phyloP scores from a whole-genome alignment of 352 stramenopile species.

The Phytopythium litorale region DNA sequence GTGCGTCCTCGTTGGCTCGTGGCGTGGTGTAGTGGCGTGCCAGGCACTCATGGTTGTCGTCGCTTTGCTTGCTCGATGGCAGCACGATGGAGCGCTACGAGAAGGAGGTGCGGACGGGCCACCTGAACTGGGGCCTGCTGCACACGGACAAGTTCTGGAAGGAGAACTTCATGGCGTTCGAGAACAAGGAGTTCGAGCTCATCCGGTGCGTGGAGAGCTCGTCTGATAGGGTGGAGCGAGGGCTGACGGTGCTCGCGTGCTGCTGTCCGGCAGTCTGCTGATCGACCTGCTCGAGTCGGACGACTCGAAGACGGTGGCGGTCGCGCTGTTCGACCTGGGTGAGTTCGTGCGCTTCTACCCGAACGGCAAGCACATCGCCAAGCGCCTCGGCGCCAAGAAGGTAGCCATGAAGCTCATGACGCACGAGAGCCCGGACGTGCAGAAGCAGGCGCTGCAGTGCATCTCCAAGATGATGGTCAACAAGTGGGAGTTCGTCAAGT shows the following conservation, averaged over 20 bases:
- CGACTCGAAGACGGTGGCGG: conserved; percentile 92
- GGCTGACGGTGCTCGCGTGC: conserved; percentile 3
- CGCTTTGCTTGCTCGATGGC: conserved; percentile 5
- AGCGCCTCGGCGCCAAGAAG: conserved; percentile 95
- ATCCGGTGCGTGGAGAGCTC: conserved; percentile 53
- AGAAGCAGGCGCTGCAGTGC: conserved; percentile 96
- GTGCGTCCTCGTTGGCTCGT: conserved; percentile 27
- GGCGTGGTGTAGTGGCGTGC: not conserved
- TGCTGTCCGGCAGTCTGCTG: conserved; percentile 64
- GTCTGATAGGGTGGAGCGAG: not conserved
- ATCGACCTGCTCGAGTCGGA: conserved; percentile 92
- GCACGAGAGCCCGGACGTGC: conserved; percentile 95
- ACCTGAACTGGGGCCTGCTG: conserved; percentile 94
- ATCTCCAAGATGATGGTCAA: conserved; percentile 99
- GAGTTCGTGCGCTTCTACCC: conserved; percentile 98
- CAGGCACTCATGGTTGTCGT: not conserved
- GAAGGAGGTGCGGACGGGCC: conserved; percentile 93
- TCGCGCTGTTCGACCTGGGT: conserved; percentile 96
- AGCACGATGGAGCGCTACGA: conserved; percentile 96
- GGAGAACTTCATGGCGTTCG: conserved; percentile 96
- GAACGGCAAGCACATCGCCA: conserved; percentile 95
- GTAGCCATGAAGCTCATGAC: conserved; percentile 97
- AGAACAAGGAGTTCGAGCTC: conserved; percentile 95
- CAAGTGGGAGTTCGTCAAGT: conserved; percentile 96
- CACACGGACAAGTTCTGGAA: conserved; percentile 99